Percentiles rank a stretch among this genome's conserved stretches.
phyloP scores from a whole-genome alignment of 2,329 filamentous ascomycete genomes.

The Pestalotiopsis sp. region DNA sequence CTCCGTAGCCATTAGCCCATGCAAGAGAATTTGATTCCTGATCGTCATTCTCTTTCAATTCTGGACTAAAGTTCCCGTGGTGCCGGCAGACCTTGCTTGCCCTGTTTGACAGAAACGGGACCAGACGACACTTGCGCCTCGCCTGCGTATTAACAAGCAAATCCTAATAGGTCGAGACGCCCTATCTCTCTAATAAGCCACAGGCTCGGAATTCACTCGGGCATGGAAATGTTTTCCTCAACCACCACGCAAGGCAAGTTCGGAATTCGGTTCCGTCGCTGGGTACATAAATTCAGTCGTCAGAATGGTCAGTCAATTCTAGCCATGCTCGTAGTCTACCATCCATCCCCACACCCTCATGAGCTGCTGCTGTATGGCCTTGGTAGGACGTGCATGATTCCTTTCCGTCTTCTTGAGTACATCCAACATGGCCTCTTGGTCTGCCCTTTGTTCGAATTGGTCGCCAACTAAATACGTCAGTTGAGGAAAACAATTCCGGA shows the following conservation, averaged over 20 bases:
- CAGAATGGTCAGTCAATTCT: not conserved
- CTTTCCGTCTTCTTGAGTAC: slow-evolving; percentile 50
- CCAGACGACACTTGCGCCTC: not conserved
- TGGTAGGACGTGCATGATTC: slow-evolving; percentile 57
- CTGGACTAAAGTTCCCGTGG: not conserved
- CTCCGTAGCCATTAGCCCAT: not conserved
- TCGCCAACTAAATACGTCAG: slow-evolving; percentile 43
- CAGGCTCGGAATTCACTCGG: not conserved
- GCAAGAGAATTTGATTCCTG: not conserved
- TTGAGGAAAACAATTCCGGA: not conserved
- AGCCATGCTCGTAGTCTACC: slow-evolving; percentile 23
- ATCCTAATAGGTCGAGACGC: not conserved
- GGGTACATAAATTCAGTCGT: not conserved
- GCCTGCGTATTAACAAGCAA: not conserved
- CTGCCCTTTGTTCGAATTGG: slow-evolving; percentile 45
- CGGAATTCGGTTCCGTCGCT: not conserved
- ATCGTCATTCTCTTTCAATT: not conserved
- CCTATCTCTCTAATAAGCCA: not conserved
- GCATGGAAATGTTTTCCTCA: not conserved
- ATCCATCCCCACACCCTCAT: slow-evolving; percentile 54
- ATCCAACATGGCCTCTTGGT: slow-evolving; percentile 52
- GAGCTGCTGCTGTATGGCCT: slow-evolving; percentile 47
- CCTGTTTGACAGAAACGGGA: not conserved
- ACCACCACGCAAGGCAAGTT: not conserved
- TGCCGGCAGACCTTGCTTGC: not conserved